phyloP scores from a whole-genome alignment of 371 early-diverging fungal genomes.

The Mortierella sp. region DNA sequence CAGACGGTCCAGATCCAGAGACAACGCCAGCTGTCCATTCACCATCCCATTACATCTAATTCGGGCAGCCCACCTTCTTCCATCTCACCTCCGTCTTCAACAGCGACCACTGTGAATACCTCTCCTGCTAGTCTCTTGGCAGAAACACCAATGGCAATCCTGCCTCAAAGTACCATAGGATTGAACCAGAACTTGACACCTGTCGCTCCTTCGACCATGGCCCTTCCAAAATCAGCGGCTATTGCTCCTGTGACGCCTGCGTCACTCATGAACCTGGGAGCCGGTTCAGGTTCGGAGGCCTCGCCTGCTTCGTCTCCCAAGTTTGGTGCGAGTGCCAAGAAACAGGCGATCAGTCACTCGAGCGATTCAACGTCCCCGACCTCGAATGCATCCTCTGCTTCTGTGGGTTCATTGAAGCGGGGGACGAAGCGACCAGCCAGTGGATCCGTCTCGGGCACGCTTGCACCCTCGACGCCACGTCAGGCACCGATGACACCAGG shows the following conservation, averaged over 20 bases:
- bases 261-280: conserved; percentile 71
- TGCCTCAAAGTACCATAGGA: background rate
- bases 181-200: background rate
- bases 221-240: conserved; percentile 48
- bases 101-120: background rate
- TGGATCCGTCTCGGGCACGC: conserved; percentile 27
- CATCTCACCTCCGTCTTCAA: background rate
- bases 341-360: background rate
- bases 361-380: background rate
- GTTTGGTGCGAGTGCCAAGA: conserved; percentile 33
- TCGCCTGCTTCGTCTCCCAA: conserved; percentile 48
- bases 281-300: conserved; percentile 48
- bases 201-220: background rate
- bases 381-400: conserved; percentile 2
- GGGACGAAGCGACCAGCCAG: conserved; percentile 40
- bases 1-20: conserved; percentile 32
- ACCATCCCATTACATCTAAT: conserved; percentile 29
- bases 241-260: conserved; percentile 78
- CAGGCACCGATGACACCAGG: conserved; percentile 25
- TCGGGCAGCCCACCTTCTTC: too few species aligned
- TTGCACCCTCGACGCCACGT: conserved; percentile 36
- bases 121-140: too few species aligned
- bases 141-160: background rate
- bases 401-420: conserved; percentile 25
- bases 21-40: conserved; percentile 45